Evolutionary conservation across 805 yeast species (phyloP), one percentile per base, ranked within the genome.

Genomic region (Candida silvicultrix): DNA sequence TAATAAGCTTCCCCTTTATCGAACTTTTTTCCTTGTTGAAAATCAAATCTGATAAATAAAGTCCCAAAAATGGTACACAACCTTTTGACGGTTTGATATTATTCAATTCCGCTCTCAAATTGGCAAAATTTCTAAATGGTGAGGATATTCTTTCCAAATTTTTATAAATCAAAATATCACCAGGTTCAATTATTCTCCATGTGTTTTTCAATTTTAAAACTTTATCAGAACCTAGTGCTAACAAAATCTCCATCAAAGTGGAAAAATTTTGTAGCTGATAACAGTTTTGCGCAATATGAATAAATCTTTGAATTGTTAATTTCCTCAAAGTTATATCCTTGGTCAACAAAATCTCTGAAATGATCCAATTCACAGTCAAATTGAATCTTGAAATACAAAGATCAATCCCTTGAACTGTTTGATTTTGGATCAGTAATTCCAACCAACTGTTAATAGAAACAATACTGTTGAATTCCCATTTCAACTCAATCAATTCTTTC

Each of bases 301-400:
- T 88, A 56, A 86, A 89, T 53, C 92, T 72, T n/a, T 89, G 81
- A n/a, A 90, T 77, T 1, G 90, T 75, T 46, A 78, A 73, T 38
- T 81, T 78, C 52, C 92, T 72, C 53, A 87, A 77, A 3, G 69
- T 70, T 22, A 77, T 69, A 38, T 74, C 68, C 46, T 71, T 73
- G 10, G 96, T 88, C 49, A 92, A 67, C 15, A 89, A 63, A 45
- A 94, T 78, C 67, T 92, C 97, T 0, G 96, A 87, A 31, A 87
- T 80, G 37, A 90, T 81, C 98, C 98, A 92, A 56, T 87, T 88
- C 7, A 87, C 90, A 69, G 87, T 82, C 48, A 92, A 68, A 59
- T 92, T 90, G 71, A 90, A 94, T 49, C 99, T 71, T 0, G 95
- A 75, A 36, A 89, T 81, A 12, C 88, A 89, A 41, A 92, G 67